Conservation (phyloP, 257 asterid genomes). For the Solanum dulcamara region DNA sequence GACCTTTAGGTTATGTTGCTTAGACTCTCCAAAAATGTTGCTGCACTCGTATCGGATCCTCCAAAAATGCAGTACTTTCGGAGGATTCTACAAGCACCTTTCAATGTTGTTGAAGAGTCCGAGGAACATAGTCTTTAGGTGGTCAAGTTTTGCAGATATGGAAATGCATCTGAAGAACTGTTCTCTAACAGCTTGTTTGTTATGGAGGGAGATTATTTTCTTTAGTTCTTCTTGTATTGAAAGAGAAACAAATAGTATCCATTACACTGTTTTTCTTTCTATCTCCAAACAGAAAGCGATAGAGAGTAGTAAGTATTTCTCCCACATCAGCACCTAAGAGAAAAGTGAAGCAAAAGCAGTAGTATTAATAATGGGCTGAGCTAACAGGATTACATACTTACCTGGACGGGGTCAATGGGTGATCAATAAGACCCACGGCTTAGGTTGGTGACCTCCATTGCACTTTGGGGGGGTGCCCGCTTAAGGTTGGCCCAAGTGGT, state of each 20-base stretch:
- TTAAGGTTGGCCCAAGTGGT: constrained; percentile 37
- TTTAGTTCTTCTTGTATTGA: neutral
- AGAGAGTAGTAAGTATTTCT: neutral
- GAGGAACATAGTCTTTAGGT: neutral
- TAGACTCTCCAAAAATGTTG: neutral
- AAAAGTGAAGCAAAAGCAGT: neutral
- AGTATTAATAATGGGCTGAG: neutral
- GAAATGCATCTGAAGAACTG: neutral
- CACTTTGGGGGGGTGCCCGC: constrained; percentile 18
- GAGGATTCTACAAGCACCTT: neutral
- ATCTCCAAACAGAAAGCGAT: neutral
- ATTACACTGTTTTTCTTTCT: neutral
- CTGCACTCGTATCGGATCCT: neutral
- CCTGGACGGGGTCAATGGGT: constrained; percentile 17
- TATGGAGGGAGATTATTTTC: no score
- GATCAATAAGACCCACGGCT: constrained; percentile 6
- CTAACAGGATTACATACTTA: neutral
- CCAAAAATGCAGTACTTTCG: neutral
- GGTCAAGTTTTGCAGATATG: neutral
- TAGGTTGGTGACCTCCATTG: constrained; percentile 16
- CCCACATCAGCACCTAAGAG: neutral
- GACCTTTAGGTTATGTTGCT: neutral
- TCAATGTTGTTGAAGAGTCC: neutral
- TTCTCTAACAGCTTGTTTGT: no score
- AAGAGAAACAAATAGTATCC: neutral